Percentiles rank a stretch among this genome's conserved stretches.
Conservation (phyloP, 2,329 filamentous ascomycete genomes). For the Microthyrium microscopicum region DNA sequence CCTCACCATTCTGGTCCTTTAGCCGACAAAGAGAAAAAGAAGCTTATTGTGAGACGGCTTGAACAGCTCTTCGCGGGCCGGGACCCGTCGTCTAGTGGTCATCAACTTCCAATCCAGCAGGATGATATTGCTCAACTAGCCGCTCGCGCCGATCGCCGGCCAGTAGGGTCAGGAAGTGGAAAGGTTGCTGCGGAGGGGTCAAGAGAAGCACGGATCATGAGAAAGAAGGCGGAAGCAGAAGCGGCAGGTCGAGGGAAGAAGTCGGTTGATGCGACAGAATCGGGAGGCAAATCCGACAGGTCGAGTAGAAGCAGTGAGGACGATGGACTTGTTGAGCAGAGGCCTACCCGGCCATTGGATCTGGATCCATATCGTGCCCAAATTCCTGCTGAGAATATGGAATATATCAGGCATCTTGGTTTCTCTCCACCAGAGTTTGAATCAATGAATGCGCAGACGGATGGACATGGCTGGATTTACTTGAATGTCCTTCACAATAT, state of each 20-base stretch:
- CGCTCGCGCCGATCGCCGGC: constrained; percentile 27
- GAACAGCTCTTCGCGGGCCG: constrained; percentile 74
- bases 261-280: not conserved
- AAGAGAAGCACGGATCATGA: constrained; percentile 30
- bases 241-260: not conserved
- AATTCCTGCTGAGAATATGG: constrained; percentile 58
- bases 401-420: constrained; percentile 61
- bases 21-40: constrained; percentile 56
- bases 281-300: not conserved
- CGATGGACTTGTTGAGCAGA: constrained; percentile 36
- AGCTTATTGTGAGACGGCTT: constrained; percentile 55
- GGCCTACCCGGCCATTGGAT: constrained; percentile 60
- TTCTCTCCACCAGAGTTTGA: constrained; percentile 42
- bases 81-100: constrained; percentile 24
- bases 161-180: constrained; percentile 23
- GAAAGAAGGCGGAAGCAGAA: constrained; percentile 1
- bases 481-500: constrained; percentile 65
- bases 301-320: not conserved
- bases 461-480: constrained; percentile 67
- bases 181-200: constrained; percentile 21
- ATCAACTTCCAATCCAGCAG: constrained; percentile 36
- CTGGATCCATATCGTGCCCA: constrained; percentile 65
- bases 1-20: constrained; percentile 36
- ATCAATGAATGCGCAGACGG: constrained; percentile 34
- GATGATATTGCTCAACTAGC: constrained; percentile 41